Percentiles rank a stretch among this genome's conserved stretches.
Evolutionary conservation across 2,329 filamentous ascomycete genomes (phyloP).

Genomic region (Sordariomycetes sp.): DNA sequence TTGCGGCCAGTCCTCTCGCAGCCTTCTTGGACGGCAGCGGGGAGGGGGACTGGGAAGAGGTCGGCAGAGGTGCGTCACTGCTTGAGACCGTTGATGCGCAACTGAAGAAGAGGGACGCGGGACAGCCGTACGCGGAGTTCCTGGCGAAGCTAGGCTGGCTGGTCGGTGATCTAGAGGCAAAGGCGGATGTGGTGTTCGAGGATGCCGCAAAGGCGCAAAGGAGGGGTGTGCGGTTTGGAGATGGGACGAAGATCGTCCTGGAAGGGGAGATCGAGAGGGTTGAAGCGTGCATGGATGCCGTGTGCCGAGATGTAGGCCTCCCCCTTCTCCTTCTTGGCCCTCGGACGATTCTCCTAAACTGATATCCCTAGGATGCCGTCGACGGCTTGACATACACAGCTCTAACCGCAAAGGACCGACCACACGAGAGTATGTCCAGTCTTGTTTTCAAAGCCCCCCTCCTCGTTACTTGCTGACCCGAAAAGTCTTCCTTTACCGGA

Average conservation of each 20-base stretch:
- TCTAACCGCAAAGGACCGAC: constrained; percentile 24
- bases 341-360: not conserved
- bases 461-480: not conserved
- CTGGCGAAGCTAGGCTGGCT: constrained; percentile 55
- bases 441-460: not conserved
- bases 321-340: not conserved
- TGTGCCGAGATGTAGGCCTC: constrained; percentile 2
- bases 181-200: constrained; percentile 52
- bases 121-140: constrained; percentile 34
- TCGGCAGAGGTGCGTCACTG: not conserved
- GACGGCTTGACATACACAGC: constrained; percentile 27
- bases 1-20: constrained; percentile 55
- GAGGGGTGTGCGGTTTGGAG: constrained; percentile 57
- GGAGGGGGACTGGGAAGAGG: constrained; percentile 4
- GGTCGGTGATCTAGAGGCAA: constrained; percentile 43
- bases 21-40: constrained; percentile 41
- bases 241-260: constrained; percentile 33
- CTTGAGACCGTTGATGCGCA: constrained; percentile 29
- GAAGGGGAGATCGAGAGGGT: constrained; percentile 33
- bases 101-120: constrained; percentile 32
- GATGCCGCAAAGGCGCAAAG: constrained; percentile 61
- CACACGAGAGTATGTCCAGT: constrained; percentile 25
- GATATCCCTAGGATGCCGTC: constrained; percentile 5
- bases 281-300: constrained; percentile 46
- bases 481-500: constrained; percentile 47